A percentile compares a stretch with the other conserved stretches of the same genome.
phyloP scores from a whole-genome alignment of 1,284 basidiomycete genomes.

The Cutaneotrichosporon sp. region DNA sequence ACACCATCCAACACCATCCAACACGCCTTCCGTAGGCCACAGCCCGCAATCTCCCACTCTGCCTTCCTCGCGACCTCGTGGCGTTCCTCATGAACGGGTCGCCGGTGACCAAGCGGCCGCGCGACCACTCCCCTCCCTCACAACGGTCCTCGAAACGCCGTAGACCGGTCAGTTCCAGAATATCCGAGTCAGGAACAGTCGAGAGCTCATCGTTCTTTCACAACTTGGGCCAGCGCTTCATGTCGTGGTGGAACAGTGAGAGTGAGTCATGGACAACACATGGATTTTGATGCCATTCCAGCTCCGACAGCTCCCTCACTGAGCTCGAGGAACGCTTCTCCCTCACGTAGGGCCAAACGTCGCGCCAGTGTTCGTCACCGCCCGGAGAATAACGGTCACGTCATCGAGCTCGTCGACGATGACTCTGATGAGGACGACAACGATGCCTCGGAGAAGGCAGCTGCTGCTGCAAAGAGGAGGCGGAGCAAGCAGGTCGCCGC shows the following conservation, averaged over 20 bases:
- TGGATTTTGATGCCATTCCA: background rate
- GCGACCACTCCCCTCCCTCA: background rate
- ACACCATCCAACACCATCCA: background rate
- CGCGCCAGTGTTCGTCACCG: background rate
- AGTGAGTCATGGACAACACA: background rate
- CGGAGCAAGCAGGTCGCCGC: background rate
- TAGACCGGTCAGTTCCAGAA: background rate
- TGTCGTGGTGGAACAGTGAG: background rate
- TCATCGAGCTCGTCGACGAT: slow-evolving; percentile 2
- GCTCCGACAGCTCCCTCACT: background rate
- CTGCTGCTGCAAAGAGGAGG: background rate
- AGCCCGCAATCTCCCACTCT: background rate
- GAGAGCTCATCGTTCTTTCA: background rate
- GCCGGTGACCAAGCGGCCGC: slow-evolving; percentile 8
- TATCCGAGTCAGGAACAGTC: background rate
- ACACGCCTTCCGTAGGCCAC: background rate
- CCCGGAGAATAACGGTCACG: background rate
- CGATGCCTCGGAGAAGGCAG: background rate
- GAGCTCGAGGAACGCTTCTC: background rate
- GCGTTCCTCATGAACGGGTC: slow-evolving; percentile 9
- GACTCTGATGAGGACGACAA: slow-evolving; percentile 2
- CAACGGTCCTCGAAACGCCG: background rate
- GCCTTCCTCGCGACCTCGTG: background rate
- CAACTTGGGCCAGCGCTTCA: background rate
- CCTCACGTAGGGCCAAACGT: background rate